phyloP scores from a whole-genome alignment of 768 basidiomycete species.

The Pisolithus marmoratus region DNA sequence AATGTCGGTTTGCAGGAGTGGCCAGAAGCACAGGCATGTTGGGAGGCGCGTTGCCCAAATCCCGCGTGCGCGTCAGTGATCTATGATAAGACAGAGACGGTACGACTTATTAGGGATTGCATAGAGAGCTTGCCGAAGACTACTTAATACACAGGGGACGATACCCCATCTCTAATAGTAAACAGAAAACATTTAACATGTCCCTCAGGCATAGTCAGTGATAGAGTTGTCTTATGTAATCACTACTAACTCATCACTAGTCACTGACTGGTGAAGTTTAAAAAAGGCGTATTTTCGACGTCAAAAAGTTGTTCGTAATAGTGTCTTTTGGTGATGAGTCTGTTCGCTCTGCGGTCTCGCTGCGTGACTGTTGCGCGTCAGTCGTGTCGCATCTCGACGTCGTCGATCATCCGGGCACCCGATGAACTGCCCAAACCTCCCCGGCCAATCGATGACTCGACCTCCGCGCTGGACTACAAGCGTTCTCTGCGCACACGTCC shows the following conservation, averaged over 20 bases:
- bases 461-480: slow-evolving; percentile 93
- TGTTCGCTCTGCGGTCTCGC: slow-evolving; percentile 15
- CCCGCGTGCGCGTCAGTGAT: slow-evolving; percentile 41
- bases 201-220: too few relatives aligned
- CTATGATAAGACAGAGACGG: slow-evolving; percentile 51
- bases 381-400: slow-evolving; percentile 19
- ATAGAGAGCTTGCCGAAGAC: slow-evolving; percentile 43
- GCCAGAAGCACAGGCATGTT: slow-evolving; percentile 56
- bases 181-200: too few relatives aligned
- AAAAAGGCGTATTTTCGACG: too few relatives aligned
- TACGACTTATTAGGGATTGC: slow-evolving; percentile 50
- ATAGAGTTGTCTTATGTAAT: not conserved
- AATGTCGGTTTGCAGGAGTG: slow-evolving; percentile 45
- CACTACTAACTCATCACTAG: too few relatives aligned
- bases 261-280: too few relatives aligned
- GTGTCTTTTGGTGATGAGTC: not conserved
- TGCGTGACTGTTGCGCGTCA: slow-evolving; percentile 10
- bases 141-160: too few relatives aligned
- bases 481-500: slow-evolving; percentile 61
- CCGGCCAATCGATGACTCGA: slow-evolving; percentile 83
- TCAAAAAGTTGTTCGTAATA: not conserved
- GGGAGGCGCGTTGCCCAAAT: slow-evolving; percentile 50
- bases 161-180: too few relatives aligned
- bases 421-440: slow-evolving; percentile 61
- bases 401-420: slow-evolving; percentile 11